Conservation (phyloP, 768 basidiomycete species). For the Rhodocollybia butyracea region DNA sequence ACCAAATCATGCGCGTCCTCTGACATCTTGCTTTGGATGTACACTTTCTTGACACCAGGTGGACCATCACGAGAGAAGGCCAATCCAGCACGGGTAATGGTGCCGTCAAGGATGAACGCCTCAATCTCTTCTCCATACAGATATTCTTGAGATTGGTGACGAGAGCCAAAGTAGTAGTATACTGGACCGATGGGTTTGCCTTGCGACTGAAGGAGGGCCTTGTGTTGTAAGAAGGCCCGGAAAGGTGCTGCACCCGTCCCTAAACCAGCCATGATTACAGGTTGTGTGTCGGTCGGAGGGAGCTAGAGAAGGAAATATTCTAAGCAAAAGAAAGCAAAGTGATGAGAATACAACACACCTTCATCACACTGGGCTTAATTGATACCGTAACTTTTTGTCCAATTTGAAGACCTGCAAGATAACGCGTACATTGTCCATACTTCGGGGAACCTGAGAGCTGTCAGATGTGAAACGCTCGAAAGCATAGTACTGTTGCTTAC, state of each 20-base stretch:
- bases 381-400: slow-evolving; percentile 97
- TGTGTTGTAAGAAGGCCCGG: slow-evolving; percentile 97
- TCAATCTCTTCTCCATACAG: slow-evolving; percentile 97
- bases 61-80: slow-evolving; percentile 95
- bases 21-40: slow-evolving; percentile 98
- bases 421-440: slow-evolving; percentile 95
- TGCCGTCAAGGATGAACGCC: slow-evolving; percentile 80
- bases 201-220: slow-evolving; percentile 76
- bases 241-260: slow-evolving; percentile 99
- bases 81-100: slow-evolving; percentile 87
- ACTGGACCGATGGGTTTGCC: slow-evolving; percentile 84
- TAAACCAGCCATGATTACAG: slow-evolving; percentile 97
- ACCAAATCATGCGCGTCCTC: slow-evolving; percentile 81
- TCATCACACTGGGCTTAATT: slow-evolving; percentile 99
- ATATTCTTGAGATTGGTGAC: slow-evolving; percentile 93
- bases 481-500: slow-evolving; percentile 56
- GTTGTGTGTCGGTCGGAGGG: slow-evolving; percentile 79
- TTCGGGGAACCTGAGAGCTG: slow-evolving; percentile 56
- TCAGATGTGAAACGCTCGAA: not conserved
- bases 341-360: slow-evolving; percentile 45
- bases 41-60: slow-evolving; percentile 65
- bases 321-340: not conserved
- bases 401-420: slow-evolving; percentile 76
- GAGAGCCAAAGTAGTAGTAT: slow-evolving; percentile 98
- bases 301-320: slow-evolving; percentile 45